Evolutionary conservation across 2,329 filamentous ascomycete genomes (phyloP), one percentile per base, ranked within the genome.

Genomic region (Talaromyces sp.): DNA sequence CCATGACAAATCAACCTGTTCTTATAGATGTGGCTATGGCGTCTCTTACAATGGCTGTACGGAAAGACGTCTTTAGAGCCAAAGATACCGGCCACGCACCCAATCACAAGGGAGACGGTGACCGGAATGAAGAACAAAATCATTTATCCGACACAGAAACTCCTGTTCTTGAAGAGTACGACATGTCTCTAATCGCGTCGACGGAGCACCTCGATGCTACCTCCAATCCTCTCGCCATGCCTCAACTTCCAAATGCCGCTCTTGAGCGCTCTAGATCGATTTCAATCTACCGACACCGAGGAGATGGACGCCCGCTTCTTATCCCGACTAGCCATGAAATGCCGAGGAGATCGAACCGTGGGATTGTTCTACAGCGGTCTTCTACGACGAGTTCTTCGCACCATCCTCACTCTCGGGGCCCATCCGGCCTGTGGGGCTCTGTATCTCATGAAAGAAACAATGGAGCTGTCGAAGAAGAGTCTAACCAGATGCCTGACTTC

Each of bases 1-100:
- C 92, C 27, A 84, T 99, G 65, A 95, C 92, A 0, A 90, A 93
- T 62, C 90, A 96, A 69, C 93, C 94, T 0, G 92, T 96, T 0
- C 81, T 99, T 14, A 85, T 96, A 69, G 92, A 97, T 70, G 89
- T 97, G 17, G 88, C 88, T 29, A 90, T 96, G 76, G 90, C 93
- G 0, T 96, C 92, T 3, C 81, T 99, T 54, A 97, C 93, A 1
- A 89, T 97, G 87, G 93, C 93, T 4, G 82, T 88, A 17, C 83
- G 87, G 55, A 88, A 86, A 62, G 69, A 69, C 61, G 66, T 65
- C 21, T 54, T 69, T 43, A 62, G 64, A 17, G n/a, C 58, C 2
- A 50, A 57, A 38, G 61, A 62, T 11, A 51, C 59, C 24, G 55
- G 56, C 52, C 48, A 60, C 7, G 52, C 46, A 29, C 50, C n/a